Evolutionary conservation across 306 rosid genomes (phyloP), one percentile per base, ranked within the genome.

Genomic region (Vigna mungo): DNA sequence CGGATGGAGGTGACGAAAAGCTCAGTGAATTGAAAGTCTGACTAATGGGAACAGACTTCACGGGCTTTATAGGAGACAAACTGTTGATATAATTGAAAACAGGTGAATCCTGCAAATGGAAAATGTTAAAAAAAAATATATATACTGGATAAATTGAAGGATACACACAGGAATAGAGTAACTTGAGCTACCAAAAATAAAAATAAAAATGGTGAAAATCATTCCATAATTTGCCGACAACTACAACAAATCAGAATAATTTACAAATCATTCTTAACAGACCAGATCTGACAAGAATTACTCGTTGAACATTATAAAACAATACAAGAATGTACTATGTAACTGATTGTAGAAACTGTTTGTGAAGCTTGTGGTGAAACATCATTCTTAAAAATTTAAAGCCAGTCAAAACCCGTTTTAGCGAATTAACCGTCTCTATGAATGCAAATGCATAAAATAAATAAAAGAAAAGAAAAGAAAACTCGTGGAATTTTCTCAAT

Each of bases 51-150:
- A 81, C 71, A 36, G 97, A 86, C 80, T 92, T 90, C 3, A 88
- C 93, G 0, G 97, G 93, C 85, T 85, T 86, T 73, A 95, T 92
- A 25, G 99, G 99, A 78, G 99, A 95, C 58, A 92, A 96, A 81
- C 56, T 89, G 37, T 77, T 92, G 80, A 90, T 83, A 46, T 86
- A 95, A 84, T 83, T 90, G 86, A 92, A 92, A n/a, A 92, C 88
- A 9, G 95, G 92, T 62, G 99, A 92, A 81, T 95, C 99, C 99
- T 95, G 92, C 90, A 83, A 2, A 27, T 10, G 76, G 23, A 66
- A 39, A 74, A 65, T 66, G 68, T 36, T 59, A 34, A 47, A 72
- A 41, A 9, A 67, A 30, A 2, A 4, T 53, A 54, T 56, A 39
- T 25, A 25, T 25, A 2, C n/a, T 15, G 23, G 39, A 58, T 55